Evolutionary conservation across 768 basidiomycete genomes (phyloP).

Genomic region (Hemileccinum impolitum): DNA sequence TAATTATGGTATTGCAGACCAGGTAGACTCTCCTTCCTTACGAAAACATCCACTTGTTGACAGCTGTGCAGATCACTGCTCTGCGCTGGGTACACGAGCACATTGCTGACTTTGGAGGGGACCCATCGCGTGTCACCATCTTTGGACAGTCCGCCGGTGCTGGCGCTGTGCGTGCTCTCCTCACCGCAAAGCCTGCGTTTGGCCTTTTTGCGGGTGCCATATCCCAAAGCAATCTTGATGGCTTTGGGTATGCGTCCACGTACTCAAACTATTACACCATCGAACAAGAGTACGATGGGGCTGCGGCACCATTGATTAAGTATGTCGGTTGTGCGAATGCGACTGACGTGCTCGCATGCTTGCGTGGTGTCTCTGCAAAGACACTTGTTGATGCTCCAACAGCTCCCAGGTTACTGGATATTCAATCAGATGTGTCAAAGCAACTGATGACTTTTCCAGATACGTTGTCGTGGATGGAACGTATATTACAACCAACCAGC

Average conservation of each 20-base stretch:
- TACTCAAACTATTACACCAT: too few relatives aligned
- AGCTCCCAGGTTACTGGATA: not conserved
- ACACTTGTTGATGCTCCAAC: slow-evolving; percentile 8
- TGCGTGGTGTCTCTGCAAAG: slow-evolving; percentile 3
- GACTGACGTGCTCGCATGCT: slow-evolving; percentile 2
- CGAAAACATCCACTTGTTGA: not conserved
- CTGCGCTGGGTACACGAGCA: slow-evolving; percentile 48
- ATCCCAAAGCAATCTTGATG: too few relatives aligned
- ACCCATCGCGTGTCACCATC: slow-evolving; percentile 28
- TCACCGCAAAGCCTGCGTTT: too few relatives aligned
- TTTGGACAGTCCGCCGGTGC: too few relatives aligned
- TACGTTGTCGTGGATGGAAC: slow-evolving; percentile 47
- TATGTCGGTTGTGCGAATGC: too few relatives aligned
- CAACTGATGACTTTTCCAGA: slow-evolving; percentile 13
- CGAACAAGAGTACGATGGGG: too few relatives aligned
- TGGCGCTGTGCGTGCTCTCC: too few relatives aligned
- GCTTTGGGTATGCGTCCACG: too few relatives aligned
- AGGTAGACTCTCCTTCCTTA: not conserved
- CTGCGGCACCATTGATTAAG: too few relatives aligned
- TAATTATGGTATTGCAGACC: slow-evolving; percentile 10
- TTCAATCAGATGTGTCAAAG: too few relatives aligned
- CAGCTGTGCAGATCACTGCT: slow-evolving; percentile 15
- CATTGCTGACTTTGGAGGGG: slow-evolving; percentile 57
- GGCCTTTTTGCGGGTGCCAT: too few relatives aligned
- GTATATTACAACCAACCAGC: slow-evolving; percentile 37